Conservation (phyloP, 176 grass and related monocot genomes). For the Eleusine indica region DNA sequence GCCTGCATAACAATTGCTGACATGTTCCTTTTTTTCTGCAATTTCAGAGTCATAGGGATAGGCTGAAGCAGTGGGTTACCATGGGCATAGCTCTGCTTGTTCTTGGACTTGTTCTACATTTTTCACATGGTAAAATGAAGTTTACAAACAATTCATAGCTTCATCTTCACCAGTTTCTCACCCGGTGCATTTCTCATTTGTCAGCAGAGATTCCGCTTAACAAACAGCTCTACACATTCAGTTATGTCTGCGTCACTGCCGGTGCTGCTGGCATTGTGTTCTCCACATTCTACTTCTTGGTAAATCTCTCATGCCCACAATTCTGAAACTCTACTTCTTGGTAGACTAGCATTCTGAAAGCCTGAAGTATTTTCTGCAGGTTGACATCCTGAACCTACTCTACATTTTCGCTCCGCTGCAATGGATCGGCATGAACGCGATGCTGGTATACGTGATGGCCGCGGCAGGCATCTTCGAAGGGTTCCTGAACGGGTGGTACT, state of each 20-base stretch:
- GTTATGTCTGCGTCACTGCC: conserved; percentile 84
- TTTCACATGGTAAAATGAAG: conserved; percentile 66
- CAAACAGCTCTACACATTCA: conserved; percentile 89
- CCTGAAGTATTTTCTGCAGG: conserved; percentile 32
- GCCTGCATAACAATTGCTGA: not conserved
- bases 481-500: conserved; percentile 96
- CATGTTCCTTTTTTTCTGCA: conserved; percentile 17
- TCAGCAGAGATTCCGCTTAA: conserved; percentile 76
- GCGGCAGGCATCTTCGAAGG: conserved; percentile 94
- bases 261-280: conserved; percentile 75
- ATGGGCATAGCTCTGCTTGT: conserved; percentile 68
- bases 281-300: conserved; percentile 73
- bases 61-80: conserved; percentile 77
- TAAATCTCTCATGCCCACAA: conserved; percentile 13
- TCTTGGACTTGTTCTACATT: conserved; percentile 80
- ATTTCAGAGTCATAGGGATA: conserved; percentile 58
- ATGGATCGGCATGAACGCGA: conserved; percentile 96
- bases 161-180: not conserved
- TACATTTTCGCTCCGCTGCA: conserved; percentile 56
- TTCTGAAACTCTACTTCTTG: conserved; percentile 59
- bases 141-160: not conserved
- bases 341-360: conserved; percentile 38
- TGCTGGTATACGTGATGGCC: conserved; percentile 97
- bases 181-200: not conserved
- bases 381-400: conserved; percentile 57